Conservation (phyloP, 805 yeast genomes). For the Candida succiphila region DNA sequence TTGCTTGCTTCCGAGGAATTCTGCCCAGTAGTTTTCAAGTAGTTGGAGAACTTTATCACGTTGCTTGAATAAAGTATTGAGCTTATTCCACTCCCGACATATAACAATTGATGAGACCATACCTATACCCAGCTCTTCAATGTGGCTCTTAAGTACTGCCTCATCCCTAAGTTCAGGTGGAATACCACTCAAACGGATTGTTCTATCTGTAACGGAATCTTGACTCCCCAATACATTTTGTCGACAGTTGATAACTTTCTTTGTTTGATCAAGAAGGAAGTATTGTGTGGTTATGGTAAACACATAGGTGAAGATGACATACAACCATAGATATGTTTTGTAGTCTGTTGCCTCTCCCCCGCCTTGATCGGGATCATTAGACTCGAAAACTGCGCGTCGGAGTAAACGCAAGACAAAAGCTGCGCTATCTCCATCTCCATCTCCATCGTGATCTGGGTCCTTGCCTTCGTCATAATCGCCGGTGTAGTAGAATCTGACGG, state of each 20-base stretch:
- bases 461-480: conserved; percentile 66
- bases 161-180: conserved; percentile 74
- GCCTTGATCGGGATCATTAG: neutral
- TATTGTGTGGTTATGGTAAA: conserved; percentile 63
- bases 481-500: conserved; percentile 73
- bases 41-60: conserved; percentile 43
- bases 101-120: conserved; percentile 67
- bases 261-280: conserved; percentile 59
- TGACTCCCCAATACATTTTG: conserved; percentile 80
- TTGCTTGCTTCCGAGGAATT: conserved; percentile 39
- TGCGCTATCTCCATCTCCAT: conserved; percentile 16
- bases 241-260: conserved; percentile 63
- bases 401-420: conserved; percentile 1
- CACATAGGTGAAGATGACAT: conserved; percentile 76
- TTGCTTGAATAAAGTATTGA: conserved; percentile 55
- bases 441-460: conserved; percentile 20
- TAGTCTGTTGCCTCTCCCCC: conserved; percentile 23
- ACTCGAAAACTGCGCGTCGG: neutral
- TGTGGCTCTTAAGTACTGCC: conserved; percentile 58
- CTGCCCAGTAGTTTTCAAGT: conserved; percentile 67
- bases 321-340: conserved; percentile 68
- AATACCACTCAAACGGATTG: conserved; percentile 79
- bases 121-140: conserved; percentile 73
- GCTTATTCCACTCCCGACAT: conserved; percentile 77
- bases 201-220: conserved; percentile 83